Evolutionary conservation across 352 stramenopile species (phyloP).

Genomic region (Globisporangium carolinianum): DNA sequence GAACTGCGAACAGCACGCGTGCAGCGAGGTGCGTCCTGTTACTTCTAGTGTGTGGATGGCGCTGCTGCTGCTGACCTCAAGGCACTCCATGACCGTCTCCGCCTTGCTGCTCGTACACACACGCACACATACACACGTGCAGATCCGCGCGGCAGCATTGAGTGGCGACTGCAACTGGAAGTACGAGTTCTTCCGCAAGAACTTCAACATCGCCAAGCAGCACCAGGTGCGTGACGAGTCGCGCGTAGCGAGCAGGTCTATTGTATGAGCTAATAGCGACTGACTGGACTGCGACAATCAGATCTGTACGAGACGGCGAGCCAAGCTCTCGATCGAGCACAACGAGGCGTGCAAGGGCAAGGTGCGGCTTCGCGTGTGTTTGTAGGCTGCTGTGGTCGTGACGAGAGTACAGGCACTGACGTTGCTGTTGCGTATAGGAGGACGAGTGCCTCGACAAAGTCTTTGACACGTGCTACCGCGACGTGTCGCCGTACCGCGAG

Average conservation of each 20-base stretch:
- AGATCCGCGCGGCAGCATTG: slow-evolving; percentile 67
- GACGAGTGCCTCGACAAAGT: slow-evolving; percentile 83
- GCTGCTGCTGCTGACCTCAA: background rate
- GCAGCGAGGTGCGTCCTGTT: slow-evolving; percentile 68
- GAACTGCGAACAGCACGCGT: slow-evolving; percentile 90
- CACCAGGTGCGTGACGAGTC: slow-evolving; percentile 49
- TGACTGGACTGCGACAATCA: slow-evolving; percentile 6
- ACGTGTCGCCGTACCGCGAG: slow-evolving; percentile 75
- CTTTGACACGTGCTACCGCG: slow-evolving; percentile 81
- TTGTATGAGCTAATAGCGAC: too few species aligned
- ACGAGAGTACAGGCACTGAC: background rate
- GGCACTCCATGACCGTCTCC: too few species aligned
- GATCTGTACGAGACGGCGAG: slow-evolving; percentile 85
- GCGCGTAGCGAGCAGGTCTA: too few species aligned
- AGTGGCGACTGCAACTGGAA: slow-evolving; percentile 90
- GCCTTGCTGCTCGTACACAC: too few species aligned
- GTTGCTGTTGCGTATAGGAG: slow-evolving; percentile 24
- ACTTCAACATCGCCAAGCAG: slow-evolving; percentile 87
- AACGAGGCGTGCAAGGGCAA: slow-evolving; percentile 74
- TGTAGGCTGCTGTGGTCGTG: too few species aligned
- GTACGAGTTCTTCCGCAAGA: slow-evolving; percentile 89
- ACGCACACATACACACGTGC: background rate
- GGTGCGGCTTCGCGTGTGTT: slow-evolving; percentile 16
- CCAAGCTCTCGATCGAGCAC: slow-evolving; percentile 77
- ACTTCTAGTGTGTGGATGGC: background rate